Base-by-base conservation (phyloP, 306 rosid species). In the Pyrus bretschneideri region DNA sequence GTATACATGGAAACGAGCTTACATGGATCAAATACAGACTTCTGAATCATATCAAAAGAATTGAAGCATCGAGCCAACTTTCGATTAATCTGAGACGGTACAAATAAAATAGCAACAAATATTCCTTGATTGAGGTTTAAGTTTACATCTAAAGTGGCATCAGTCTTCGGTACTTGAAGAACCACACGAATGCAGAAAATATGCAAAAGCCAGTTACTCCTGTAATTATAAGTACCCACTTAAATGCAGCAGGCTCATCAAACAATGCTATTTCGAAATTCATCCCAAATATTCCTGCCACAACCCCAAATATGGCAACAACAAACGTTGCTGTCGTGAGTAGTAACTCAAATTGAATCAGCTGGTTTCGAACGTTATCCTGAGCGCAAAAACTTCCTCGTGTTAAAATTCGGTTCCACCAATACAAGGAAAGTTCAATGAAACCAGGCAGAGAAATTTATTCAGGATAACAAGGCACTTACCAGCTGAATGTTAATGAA, bases 401-500 rank as follows among this genome's bases (percentile, higher is more conserved):
- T 12, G 69, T 62, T 70, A 68, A 11, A 31, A 5, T 13, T 54
- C 1, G 9, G 11, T 46, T 13, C 27, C 18, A 21, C n/a, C 17
- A 21, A 29, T 67, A 67, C 33, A 45, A 27, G 14, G 9, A 31
- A 31, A 72, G 19, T 42, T 68, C 17, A 27, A 65, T 42, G 30
- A n/a, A 44, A 35, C 21, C 66, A 23, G 6, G 38, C 38, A 33
- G 38, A 6, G 38, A 33, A 33, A 33, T 33, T 33, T 6, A 33
- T 33, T 33, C 38, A 33, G 38, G 38, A 33, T 33, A 33, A 33
- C 2, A 4, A n/a, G 30, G 42, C n/a, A 35, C 86, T 70, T 79
- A 96, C 98, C 96, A 96, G 87, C 83, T 96, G 99, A 80, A 96
- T 91, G 92, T 96, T 96, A 78, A 96, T 96, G 87, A 96, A 96